A percentile compares a stretch with the other conserved stretches of the same genome.
phyloP scores from a whole-genome alignment of 192 early-diverging fungal genomes.

The Dissophora ornata region DNA sequence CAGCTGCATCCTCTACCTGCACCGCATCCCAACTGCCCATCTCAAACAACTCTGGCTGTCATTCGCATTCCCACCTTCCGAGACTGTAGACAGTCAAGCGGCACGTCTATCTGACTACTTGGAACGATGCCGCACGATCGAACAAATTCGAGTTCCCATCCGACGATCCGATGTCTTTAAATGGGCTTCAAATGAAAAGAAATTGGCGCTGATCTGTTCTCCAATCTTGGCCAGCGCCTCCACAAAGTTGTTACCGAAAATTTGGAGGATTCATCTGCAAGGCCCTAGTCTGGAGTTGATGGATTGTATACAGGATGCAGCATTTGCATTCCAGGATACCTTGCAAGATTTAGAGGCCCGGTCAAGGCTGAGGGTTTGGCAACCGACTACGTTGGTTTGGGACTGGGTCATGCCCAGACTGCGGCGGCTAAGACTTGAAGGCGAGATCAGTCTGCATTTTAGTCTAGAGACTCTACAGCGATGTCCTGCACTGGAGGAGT shows the following conservation, averaged over 20 bases:
- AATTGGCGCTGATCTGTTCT: conserved; percentile 26
- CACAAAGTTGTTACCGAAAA: conserved; percentile 20
- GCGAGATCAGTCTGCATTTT: conserved; percentile 45
- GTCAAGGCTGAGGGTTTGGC: conserved; percentile 30
- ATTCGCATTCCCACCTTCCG: conserved; percentile 13
- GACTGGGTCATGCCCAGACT: conserved; percentile 12
- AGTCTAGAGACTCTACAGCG: conserved; percentile 21
- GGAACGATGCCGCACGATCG: conserved; percentile 20
- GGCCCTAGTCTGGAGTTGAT: conserved; percentile 36
- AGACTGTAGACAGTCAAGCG: conserved; percentile 6
- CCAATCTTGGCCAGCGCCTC: conserved; percentile 28
- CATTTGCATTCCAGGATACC: conserved; percentile 46
- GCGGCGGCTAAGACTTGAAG: conserved; percentile 24
- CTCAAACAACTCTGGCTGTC: conserved; percentile 21
- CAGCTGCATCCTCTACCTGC: conserved; percentile 29
- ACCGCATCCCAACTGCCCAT: background rate
- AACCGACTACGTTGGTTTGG: conserved; percentile 27
- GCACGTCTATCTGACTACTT: conserved; percentile 15
- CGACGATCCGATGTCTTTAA: conserved; percentile 30
- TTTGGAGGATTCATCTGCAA: conserved; percentile 25
- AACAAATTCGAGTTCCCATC: conserved; percentile 23
- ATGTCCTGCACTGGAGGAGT: conserved; percentile 38
- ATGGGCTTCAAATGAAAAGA: conserved; percentile 34
- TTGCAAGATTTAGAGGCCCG: conserved; percentile 30
- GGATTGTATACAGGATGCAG: conserved; percentile 29